phyloP scores from a whole-genome alignment of 352 stramenopile genomes.

The Phytophthora megakarya region DNA sequence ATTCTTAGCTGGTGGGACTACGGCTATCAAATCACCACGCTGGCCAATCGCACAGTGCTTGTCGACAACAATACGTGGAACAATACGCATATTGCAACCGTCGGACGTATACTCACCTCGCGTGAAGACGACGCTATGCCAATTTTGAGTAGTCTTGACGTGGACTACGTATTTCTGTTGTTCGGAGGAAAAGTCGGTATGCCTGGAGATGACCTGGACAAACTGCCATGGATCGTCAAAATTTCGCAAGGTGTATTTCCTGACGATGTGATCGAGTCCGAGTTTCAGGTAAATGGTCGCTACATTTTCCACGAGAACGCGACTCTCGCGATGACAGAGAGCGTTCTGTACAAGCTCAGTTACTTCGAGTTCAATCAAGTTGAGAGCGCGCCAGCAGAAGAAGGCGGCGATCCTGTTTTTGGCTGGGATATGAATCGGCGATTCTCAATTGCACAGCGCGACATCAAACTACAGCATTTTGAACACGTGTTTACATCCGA shows the following conservation, averaged over 20 bases:
- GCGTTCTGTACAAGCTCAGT: constrained; percentile 93
- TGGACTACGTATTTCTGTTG: constrained; percentile 82
- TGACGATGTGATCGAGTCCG: constrained; percentile 83
- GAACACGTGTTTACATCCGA: constrained; percentile 93
- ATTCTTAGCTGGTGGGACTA: constrained; percentile 90
- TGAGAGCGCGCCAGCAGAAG: constrained; percentile 24
- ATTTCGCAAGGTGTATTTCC: constrained; percentile 90
- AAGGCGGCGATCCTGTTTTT: constrained; percentile 25
- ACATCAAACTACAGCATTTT: constrained; percentile 84
- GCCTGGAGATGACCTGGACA: constrained; percentile 92
- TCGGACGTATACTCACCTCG: constrained; percentile 82
- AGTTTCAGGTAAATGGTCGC: constrained; percentile 73
- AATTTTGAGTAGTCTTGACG: constrained; percentile 76
- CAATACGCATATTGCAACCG: constrained; percentile 96
- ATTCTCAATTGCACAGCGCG: constrained; percentile 52
- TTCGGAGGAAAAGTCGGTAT: constrained; percentile 77
- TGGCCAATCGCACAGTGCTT: constrained; percentile 84
- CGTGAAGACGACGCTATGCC: constrained; percentile 69
- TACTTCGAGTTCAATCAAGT: constrained; percentile 80
- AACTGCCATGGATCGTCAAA: constrained; percentile 93
- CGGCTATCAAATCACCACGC: constrained; percentile 81
- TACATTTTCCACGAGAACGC: constrained; percentile 78
- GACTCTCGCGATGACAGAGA: constrained; percentile 81
- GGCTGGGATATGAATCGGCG: constrained; percentile 82
- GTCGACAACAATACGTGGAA: constrained; percentile 98